These are phyloP conservation scores for Neofusicoccum kwambonambiense DNA, from an alignment of 2,329 filamentous ascomycete species.

Conservation along the genomic window DNA sequence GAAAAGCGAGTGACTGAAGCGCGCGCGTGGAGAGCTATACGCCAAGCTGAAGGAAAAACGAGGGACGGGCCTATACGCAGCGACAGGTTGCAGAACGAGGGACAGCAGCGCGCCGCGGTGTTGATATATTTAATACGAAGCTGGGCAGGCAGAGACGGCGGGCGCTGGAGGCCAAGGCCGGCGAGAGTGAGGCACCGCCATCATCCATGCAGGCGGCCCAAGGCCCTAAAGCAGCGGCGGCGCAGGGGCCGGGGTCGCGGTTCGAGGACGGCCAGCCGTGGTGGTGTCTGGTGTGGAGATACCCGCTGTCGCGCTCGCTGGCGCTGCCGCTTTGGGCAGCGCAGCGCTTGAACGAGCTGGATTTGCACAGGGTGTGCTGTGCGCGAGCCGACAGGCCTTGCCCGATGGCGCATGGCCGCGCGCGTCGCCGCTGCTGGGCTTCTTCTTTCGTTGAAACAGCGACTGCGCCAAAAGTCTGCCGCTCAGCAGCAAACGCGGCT, in stretches of 20 bases:
- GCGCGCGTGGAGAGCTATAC: slow-evolving; percentile 1
- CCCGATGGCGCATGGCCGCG: neutral
- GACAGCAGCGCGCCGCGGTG: neutral
- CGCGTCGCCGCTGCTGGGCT: neutral
- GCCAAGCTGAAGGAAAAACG: neutral
- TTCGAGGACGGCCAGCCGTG: too few species aligned
- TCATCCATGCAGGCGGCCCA: slow-evolving; percentile 4
- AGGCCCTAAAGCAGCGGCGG: neutral
- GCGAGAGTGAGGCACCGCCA: neutral
- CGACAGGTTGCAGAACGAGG: neutral
- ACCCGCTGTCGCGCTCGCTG: neutral
- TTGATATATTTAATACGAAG: slow-evolving; percentile 2
- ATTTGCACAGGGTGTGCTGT: neutral
- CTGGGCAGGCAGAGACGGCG: neutral
- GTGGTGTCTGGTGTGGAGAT: neutral
- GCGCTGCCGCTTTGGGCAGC: neutral
- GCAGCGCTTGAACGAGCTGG: slow-evolving; percentile 11
- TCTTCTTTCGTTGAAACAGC: slow-evolving; percentile 12
- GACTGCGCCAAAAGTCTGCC: neutral
- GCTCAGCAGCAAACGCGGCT: neutral
- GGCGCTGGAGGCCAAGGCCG: neutral
- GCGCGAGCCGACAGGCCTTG: neutral
- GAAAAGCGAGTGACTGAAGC: slow-evolving; percentile 8
- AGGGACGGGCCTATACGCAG: neutral
- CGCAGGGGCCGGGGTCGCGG: slow-evolving; percentile 6